Evolutionary conservation across 2,329 filamentous ascomycete genomes (phyloP), one percentile per base, ranked within the genome.

Genomic region (Dichotomopilus funicola): DNA sequence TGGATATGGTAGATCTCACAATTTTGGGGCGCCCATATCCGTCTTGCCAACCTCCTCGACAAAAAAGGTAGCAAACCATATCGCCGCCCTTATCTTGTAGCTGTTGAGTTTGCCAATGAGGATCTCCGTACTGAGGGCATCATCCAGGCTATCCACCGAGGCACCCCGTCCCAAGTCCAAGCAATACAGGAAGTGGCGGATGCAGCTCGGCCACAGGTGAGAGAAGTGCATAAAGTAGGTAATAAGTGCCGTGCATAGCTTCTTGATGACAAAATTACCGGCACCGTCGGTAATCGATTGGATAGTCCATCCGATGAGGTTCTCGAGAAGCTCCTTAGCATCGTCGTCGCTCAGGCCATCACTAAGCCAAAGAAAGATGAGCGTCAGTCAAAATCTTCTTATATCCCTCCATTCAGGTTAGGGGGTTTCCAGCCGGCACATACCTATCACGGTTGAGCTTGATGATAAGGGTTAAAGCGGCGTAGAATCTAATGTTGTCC

Each of bases 371-470:
- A 34, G 47, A 64, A 49, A 65, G 46, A 4, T 38, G 11, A n/a
- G 33, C 31, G 8, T 11, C 34, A n/a, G 7, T n/a, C 40, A 11
- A 12, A n/a, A 6, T 8, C 34, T 19, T 13, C 34, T 37, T 7
- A n/a, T 10, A 12, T 12, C 19, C 44, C 7, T 6, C 45, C 1
- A 9, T 6, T 35, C 34, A 19, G 19, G 19, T 10, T 10, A 19
- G 45, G 8, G 31, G 40, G 8, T 7, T 44, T 12, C 46, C 4
- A n/a, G 6, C 41, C 10, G 12, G 6, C 13, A 65, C 76, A 60
- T 73, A 88, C 87, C 85, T 89, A 67, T 94, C 89, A n/a, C 86
- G 87, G 68, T 97, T 96, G 56, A 97, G 82, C 73, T 97, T 99
- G 64, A 97, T 84, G 50, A 90, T 95, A 62, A 96, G 87, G 0